Evolutionary conservation across 176 grass and related monocot species (phyloP), one percentile per base, ranked within the genome.

Genomic region (Elymus sibiricus): DNA sequence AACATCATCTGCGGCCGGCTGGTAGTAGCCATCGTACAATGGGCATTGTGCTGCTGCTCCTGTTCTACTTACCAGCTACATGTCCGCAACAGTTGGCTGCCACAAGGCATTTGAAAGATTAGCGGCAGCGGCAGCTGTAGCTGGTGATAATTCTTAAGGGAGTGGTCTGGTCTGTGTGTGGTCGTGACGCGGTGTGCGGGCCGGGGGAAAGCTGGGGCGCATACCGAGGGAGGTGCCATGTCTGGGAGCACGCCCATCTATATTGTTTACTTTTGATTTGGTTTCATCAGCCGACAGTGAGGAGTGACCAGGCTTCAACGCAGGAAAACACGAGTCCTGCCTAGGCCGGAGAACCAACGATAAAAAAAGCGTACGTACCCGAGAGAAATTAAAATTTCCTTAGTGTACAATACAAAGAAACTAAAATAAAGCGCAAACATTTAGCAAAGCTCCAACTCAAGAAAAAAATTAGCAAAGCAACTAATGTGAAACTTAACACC

Each of bases 171-270:
- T 26, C 61, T 31, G 4, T 49, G 46, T 49, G 60, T 63, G 25
- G 12, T 59, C 4, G 24, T 10, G 17, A 58, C 16, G 74, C 28
- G 28, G 74, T 58, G 74, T 21, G 49, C 51, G 7, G 64, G 47
- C 53, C 44, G 74, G 79, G 34, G 44, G 32, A 44, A 27, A 40
- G 66, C 19, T 16, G 67, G 58, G 58, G 70, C 11, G 31, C 29
- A 62, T 70, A 61, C 78, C 78, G 56, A 86, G 62, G 78, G n/a
- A 42, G 63, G 83, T 77, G 49, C 2, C 35, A 38, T 67, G 87
- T 67, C 11, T 27, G 19, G 76, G 21, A 32, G 82, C 77, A 69
- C 22, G 70, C 62, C 27, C 38, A 56, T 61, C 12, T 37, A 17
- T 49, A 37, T 89, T 81, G 69, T 85, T 85, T 89, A 85, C 0